phyloP scores from a whole-genome alignment of 352 stramenopile species.

The Globisporangium radiosum region DNA sequence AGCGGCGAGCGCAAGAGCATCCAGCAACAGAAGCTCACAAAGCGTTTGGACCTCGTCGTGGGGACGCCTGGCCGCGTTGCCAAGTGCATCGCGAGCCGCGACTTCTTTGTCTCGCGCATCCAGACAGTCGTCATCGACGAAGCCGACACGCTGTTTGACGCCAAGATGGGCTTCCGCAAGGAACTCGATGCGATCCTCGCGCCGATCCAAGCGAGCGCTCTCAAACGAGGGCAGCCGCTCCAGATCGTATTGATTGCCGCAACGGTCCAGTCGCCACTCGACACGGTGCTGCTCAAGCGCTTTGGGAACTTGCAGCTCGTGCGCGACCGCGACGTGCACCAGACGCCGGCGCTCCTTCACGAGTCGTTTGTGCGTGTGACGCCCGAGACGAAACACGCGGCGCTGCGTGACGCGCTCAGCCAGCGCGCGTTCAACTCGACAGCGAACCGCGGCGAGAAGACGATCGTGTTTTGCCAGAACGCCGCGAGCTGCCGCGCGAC shows the following conservation, averaged over 20 bases:
- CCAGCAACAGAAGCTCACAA: conserved; percentile 39
- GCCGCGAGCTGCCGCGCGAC: conserved; percentile 65
- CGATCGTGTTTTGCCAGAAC: conserved; percentile 76
- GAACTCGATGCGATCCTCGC: conserved; percentile 67
- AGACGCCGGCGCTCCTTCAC: conserved; percentile 46
- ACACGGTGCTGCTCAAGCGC: conserved; percentile 64
- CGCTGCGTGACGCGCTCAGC: conserved; percentile 48
- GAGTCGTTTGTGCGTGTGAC: conserved; percentile 66
- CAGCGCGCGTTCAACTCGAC: conserved; percentile 21
- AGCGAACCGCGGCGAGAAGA: conserved; percentile 25
- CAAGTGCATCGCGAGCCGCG: conserved; percentile 60
- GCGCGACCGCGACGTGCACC: conserved; percentile 62
- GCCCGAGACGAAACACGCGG: conserved; percentile 61
- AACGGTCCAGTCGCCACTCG: conserved; percentile 59
- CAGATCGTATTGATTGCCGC: conserved; percentile 72
- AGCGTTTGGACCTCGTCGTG: conserved; percentile 62
- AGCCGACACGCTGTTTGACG: conserved; percentile 74
- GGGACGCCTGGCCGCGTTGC: conserved; percentile 67
- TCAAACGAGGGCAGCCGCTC: conserved; percentile 43
- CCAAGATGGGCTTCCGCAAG: conserved; percentile 75
- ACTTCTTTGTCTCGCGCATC: conserved; percentile 76
- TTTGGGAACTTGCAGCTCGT: conserved; percentile 59
- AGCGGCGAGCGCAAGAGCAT: conserved; percentile 66
- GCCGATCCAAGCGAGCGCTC: conserved; percentile 55
- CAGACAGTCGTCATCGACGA: conserved; percentile 70